These are phyloP conservation scores for Sporothrix sp. DNA, from an alignment of 2,329 filamentous ascomycete species.

Conservation along the genomic window DNA sequence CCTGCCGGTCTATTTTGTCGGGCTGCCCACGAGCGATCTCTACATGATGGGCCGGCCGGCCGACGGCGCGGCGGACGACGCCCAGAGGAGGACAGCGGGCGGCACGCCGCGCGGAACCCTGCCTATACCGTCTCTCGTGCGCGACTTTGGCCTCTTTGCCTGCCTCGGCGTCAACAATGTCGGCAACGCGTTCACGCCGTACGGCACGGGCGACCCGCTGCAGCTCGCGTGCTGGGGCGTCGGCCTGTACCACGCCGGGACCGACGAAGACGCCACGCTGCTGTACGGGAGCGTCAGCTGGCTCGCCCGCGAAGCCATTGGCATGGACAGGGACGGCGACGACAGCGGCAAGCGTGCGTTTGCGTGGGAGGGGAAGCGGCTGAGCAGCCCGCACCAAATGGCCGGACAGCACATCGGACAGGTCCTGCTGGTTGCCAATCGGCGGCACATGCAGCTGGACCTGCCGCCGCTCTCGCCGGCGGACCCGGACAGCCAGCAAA, in stretches of 20 bases:
- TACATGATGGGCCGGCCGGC: constrained; percentile 54
- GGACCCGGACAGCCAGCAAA: neutral
- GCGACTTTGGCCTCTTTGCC: constrained; percentile 45
- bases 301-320: constrained; percentile 28
- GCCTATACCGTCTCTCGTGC: constrained; percentile 50
- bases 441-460: constrained; percentile 16
- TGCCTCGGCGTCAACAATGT: constrained; percentile 62
- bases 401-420: constrained; percentile 4
- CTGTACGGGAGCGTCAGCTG: constrained; percentile 37
- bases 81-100: neutral
- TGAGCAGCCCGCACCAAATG: neutral
- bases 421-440: constrained; percentile 23
- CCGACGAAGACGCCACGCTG: constrained; percentile 45
- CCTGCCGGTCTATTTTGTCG: constrained; percentile 57
- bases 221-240: constrained; percentile 52
- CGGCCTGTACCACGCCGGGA: constrained; percentile 58
- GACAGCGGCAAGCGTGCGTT: too few relatives aligned
- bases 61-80: neutral
- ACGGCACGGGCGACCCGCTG: constrained; percentile 57
- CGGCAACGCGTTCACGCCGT: constrained; percentile 65
- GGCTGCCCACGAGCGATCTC: constrained; percentile 59
- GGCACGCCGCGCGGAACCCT: constrained; percentile 48
- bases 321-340: constrained; percentile 16
- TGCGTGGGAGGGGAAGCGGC: neutral
- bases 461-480: neutral